Conservation (phyloP, 1,139 yeast species). For the Pichia norvegensis region DNA sequence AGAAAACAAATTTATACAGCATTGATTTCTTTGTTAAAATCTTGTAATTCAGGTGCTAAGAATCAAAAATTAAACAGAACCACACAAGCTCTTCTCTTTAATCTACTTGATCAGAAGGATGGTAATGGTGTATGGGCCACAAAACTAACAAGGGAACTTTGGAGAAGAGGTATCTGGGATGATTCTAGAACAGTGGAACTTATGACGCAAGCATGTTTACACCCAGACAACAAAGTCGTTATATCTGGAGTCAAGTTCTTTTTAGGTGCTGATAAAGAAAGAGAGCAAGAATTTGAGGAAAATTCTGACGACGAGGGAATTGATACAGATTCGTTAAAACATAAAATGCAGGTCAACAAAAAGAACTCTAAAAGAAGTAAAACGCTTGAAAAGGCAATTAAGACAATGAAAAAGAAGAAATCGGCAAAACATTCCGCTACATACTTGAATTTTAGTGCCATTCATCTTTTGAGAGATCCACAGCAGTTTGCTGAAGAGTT, state of each 20-base stretch:
- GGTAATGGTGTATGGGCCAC: conserved; percentile 89
- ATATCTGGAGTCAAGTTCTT: conserved; percentile 86
- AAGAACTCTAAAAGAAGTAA: conserved; percentile 73
- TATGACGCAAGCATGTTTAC: conserved; percentile 92
- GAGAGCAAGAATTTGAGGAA: conserved; percentile 75
- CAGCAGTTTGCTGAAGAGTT: conserved; percentile 92
- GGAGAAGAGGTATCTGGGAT: conserved; percentile 98
- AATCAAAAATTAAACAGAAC: conserved; percentile 82
- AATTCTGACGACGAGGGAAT: conserved; percentile 69
- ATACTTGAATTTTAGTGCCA: conserved; percentile 84
- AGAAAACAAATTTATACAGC: conserved; percentile 79
- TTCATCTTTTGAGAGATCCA: conserved; percentile 89
- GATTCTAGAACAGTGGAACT: conserved; percentile 92
- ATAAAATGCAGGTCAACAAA: conserved; percentile 76
- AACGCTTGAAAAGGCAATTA: conserved; percentile 66
- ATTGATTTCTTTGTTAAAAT: conserved; percentile 66
- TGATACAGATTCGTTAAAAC: conserved; percentile 63
- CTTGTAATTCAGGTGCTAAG: conserved; percentile 75
- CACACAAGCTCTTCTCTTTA: conserved; percentile 86
- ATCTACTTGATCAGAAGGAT: conserved; percentile 59
- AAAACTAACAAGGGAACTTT: conserved; percentile 83
- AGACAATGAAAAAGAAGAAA: conserved; percentile 57
- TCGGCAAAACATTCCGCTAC: conserved; percentile 51
- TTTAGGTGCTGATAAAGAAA: conserved; percentile 89
- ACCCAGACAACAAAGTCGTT: conserved; percentile 80